phyloP scores from a whole-genome alignment of 2,329 filamentous ascomycete genomes.

The Mycosphaerella sp. region DNA sequence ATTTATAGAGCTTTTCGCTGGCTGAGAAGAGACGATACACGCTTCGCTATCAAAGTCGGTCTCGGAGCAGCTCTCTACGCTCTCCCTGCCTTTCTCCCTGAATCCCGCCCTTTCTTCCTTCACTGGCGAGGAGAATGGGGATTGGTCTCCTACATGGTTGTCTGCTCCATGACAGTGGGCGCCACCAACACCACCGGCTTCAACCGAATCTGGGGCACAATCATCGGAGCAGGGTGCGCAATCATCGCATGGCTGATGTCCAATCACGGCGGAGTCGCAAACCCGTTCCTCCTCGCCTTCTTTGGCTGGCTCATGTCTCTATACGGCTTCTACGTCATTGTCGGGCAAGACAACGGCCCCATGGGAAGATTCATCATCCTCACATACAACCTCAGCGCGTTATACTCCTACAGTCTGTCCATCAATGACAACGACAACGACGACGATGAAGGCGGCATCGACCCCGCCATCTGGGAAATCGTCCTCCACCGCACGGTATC shows the following conservation, averaged over 20 bases:
- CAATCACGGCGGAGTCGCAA: conserved; percentile 48
- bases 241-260: conserved; percentile 72
- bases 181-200: conserved; percentile 89
- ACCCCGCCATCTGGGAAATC: conserved; percentile 82
- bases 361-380: conserved; percentile 90
- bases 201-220: conserved; percentile 78
- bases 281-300: conserved; percentile 67
- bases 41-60: conserved; percentile 88
- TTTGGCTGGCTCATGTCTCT: conserved; percentile 68
- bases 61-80: conserved; percentile 84
- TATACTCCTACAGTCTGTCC: conserved; percentile 88
- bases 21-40: conserved; percentile 58
- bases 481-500: conserved; percentile 79
- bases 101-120: conserved; percentile 71
- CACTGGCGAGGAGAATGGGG: conserved; percentile 97
- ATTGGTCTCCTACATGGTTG: conserved; percentile 92
- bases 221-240: conserved; percentile 70
- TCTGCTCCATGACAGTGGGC: conserved; percentile 95
- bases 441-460: conserved; percentile 73
- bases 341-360: conserved; percentile 75
- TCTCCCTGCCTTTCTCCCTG: conserved; percentile 74
- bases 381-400: conserved; percentile 89
- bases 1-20: conserved; percentile 51
- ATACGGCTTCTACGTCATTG: conserved; percentile 78
- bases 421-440: conserved; percentile 74